phyloP scores from a whole-genome alignment of 2,329 filamentous ascomycete genomes.

The Albophoma yamanashiensis region DNA sequence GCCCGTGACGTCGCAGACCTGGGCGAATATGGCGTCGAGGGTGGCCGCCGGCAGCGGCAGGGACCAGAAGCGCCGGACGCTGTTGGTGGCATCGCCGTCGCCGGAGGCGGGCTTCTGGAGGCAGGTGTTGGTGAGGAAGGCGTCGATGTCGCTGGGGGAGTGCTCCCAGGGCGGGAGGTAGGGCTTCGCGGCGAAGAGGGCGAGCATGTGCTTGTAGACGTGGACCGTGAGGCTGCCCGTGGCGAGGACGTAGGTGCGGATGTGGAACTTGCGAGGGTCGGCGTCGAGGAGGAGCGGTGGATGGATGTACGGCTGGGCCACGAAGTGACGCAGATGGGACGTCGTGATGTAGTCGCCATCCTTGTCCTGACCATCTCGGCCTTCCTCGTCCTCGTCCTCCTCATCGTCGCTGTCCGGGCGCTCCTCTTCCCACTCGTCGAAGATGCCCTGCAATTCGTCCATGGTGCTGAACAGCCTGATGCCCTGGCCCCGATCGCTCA shows the following conservation, averaged over 20 bases:
- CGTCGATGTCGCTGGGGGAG: constrained; percentile 42
- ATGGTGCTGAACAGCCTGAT: constrained; percentile 83
- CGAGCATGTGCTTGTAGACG: constrained; percentile 85
- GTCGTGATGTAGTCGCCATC: constrained; percentile 57
- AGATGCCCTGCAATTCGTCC: constrained; percentile 74
- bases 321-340: constrained; percentile 88
- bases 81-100: constrained; percentile 25
- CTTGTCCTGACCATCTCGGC: constrained; percentile 7
- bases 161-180: constrained; percentile 57
- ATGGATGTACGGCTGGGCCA: constrained; percentile 90
- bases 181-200: constrained; percentile 70
- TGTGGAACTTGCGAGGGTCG: constrained; percentile 81
- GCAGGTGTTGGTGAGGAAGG: constrained; percentile 92
- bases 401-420: constrained; percentile 56
- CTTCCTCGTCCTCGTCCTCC: constrained; percentile 29
- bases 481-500: constrained; percentile 93
- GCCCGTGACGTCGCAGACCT: constrained; percentile 64
- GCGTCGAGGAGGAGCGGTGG: constrained; percentile 61
- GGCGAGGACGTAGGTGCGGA: constrained; percentile 82
- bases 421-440: constrained; percentile 79
- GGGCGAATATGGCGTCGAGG: constrained; percentile 54
- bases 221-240: constrained; percentile 69
- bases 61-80: constrained; percentile 66
- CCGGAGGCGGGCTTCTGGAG: constrained; percentile 51
- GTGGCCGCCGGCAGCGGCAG: constrained; percentile 39